Evolutionary conservation across 2,329 filamentous ascomycete species (phyloP).

Genomic region (Penicillium nordicum): DNA sequence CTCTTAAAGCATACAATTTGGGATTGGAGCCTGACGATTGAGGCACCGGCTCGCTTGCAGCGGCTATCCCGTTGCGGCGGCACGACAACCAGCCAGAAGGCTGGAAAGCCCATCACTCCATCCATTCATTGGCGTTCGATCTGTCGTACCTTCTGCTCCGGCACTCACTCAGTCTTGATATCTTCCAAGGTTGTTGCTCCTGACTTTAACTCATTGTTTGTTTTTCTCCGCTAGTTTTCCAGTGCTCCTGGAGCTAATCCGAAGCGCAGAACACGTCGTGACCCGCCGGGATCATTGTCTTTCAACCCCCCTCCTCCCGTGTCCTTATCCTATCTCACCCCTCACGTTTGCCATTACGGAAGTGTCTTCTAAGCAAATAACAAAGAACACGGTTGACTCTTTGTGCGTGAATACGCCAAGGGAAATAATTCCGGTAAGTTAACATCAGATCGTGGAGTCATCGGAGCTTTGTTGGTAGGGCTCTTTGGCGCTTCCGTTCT

Average conservation of each 20-base stretch:
- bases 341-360: slow-evolving; percentile 12
- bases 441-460: slow-evolving; percentile 17
- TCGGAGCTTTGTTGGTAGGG: slow-evolving; percentile 27
- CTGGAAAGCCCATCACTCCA: slow-evolving; percentile 34
- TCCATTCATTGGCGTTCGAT: slow-evolving; percentile 26
- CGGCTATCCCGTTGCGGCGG: slow-evolving; percentile 41
- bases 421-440: slow-evolving; percentile 19
- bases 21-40: slow-evolving; percentile 10
- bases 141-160: slow-evolving; percentile 10
- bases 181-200: slow-evolving; percentile 4
- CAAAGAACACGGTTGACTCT: slow-evolving; percentile 13
- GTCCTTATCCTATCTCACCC: slow-evolving; percentile 17
- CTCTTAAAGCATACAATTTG: background rate
- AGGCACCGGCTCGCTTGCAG: slow-evolving; percentile 37
- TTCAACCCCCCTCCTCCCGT: slow-evolving; percentile 23
- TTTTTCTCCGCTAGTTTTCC: slow-evolving; percentile 10
- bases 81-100: slow-evolving; percentile 39
- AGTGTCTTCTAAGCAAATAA: slow-evolving; percentile 3
- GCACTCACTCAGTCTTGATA: slow-evolving; percentile 14
- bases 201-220: slow-evolving; percentile 5
- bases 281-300: slow-evolving; percentile 23
- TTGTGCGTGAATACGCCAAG: slow-evolving; percentile 11
- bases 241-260: slow-evolving; percentile 10
- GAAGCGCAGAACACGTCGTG: slow-evolving; percentile 18
- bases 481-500: slow-evolving; percentile 25